phyloP scores from a whole-genome alignment of 2,329 filamentous ascomycete species.

The Penicillium sp. region DNA sequence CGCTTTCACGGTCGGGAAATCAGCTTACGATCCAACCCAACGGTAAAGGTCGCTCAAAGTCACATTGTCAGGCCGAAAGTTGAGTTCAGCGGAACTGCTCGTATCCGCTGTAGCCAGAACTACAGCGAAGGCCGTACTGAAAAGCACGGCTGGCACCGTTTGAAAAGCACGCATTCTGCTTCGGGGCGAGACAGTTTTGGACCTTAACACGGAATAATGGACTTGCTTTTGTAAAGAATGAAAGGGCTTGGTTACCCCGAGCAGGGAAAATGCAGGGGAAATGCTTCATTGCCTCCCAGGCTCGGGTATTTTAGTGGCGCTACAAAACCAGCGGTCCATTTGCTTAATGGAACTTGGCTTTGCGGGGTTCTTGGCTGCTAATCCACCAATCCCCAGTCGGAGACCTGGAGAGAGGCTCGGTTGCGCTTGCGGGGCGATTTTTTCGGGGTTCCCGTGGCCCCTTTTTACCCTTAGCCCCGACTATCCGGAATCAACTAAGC shows the following conservation, averaged over 20 bases:
- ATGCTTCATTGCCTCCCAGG: neutral
- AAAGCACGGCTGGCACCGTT: neutral
- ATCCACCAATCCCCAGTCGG: too few relatives aligned
- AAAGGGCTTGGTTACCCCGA: neutral
- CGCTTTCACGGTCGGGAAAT: neutral
- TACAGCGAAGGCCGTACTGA: neutral
- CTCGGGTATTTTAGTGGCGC: neutral
- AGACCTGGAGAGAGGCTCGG: too few relatives aligned
- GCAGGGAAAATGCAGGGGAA: neutral
- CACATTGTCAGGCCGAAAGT: neutral
- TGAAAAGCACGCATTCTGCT: neutral
- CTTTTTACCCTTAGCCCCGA: too few relatives aligned
- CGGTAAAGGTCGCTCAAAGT: neutral
- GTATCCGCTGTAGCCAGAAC: neutral
- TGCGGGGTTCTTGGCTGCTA: neutral
- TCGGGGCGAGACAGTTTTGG: neutral
- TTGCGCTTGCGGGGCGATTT: too few relatives aligned
- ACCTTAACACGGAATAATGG: neutral
- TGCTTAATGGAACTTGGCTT: neutral
- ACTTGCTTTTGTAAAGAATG: too few relatives aligned
- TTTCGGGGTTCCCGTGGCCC: too few relatives aligned
- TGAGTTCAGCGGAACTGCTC: neutral
- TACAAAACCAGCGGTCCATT: neutral
- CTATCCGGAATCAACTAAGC: too few relatives aligned
- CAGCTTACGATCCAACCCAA: neutral